These are phyloP conservation scores for Daldinia childiae DNA, from an alignment of 495 filamentous ascomycete species.

Conservation along the genomic window DNA sequence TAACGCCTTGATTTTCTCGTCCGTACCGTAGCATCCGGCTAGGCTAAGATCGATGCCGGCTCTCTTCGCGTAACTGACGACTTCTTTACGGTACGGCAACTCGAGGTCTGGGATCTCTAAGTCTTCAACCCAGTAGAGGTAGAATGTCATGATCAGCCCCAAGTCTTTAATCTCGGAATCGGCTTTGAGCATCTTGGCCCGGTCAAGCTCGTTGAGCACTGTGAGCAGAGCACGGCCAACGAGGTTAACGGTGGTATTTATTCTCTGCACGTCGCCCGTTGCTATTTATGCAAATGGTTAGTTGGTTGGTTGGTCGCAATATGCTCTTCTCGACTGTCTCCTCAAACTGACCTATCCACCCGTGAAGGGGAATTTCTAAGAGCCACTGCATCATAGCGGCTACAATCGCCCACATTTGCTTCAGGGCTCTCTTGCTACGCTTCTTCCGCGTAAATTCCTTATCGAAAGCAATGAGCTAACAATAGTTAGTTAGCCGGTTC, in stretches of 20 bases:
- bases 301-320: conserved; percentile 10
- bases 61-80: conserved; percentile 30
- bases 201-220: conserved; percentile 33
- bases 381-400: conserved; percentile 37
- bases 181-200: conserved; percentile 24
- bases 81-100: conserved; percentile 30
- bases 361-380: conserved; percentile 23
- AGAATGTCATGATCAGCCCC: conserved; percentile 30
- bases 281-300: conserved; percentile 16
- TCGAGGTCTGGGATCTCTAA: conserved; percentile 18
- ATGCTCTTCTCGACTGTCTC: background rate
- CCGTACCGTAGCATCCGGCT: conserved; percentile 34
- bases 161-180: conserved; percentile 39
- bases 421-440: conserved; percentile 27
- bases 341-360: conserved; percentile 34
- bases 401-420: conserved; percentile 35
- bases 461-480: conserved; percentile 31
- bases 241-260: conserved; percentile 20
- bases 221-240: conserved; percentile 35
- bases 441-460: conserved; percentile 32
- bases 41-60: conserved; percentile 30
- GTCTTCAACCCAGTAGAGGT: conserved; percentile 28
- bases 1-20: conserved; percentile 19
- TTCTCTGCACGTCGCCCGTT: conserved; percentile 15
- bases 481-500: conserved; percentile 11